phyloP scores from a whole-genome alignment of 129 eudicot genomes.

The Pittosporum tobira region DNA sequence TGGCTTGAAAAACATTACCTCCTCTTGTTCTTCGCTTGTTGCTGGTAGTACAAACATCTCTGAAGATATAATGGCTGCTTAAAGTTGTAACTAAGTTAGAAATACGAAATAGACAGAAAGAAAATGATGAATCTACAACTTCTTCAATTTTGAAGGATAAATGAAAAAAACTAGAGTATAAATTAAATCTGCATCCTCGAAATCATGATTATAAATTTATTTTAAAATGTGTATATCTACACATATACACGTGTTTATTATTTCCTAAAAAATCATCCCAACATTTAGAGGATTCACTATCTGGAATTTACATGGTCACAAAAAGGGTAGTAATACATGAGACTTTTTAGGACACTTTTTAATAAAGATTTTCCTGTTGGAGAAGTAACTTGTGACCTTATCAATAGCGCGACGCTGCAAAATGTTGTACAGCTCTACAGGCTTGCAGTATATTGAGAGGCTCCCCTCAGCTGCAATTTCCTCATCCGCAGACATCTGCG shows the following conservation, averaged over 20 bases:
- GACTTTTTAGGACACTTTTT: no score
- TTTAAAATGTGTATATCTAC: no score
- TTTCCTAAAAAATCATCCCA: no score
- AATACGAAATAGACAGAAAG: background rate
- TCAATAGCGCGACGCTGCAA: constrained; percentile 63
- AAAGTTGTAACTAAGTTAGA: constrained; percentile 20
- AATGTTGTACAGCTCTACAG: constrained; percentile 87
- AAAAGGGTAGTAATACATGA: no score
- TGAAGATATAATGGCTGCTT: constrained; percentile 81
- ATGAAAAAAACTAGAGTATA: background rate
- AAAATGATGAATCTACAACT: background rate
- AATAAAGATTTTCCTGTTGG: background rate
- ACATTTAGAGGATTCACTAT: no score
- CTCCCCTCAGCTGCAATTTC: constrained; percentile 81
- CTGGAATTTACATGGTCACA: no score
- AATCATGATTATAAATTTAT: background rate
- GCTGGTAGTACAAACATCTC: constrained; percentile 73
- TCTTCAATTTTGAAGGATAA: background rate
- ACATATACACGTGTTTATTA: no score
- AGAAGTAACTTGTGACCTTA: constrained; percentile 40
- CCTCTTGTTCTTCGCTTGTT: constrained; percentile 58
- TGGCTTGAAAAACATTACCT: constrained; percentile 38
- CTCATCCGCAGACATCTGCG: constrained; percentile 73
- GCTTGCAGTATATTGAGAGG: constrained; percentile 75
- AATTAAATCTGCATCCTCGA: background rate